phyloP scores from a whole-genome alignment of 1,284 basidiomycete genomes.

The Austropuccinia psidii region DNA sequence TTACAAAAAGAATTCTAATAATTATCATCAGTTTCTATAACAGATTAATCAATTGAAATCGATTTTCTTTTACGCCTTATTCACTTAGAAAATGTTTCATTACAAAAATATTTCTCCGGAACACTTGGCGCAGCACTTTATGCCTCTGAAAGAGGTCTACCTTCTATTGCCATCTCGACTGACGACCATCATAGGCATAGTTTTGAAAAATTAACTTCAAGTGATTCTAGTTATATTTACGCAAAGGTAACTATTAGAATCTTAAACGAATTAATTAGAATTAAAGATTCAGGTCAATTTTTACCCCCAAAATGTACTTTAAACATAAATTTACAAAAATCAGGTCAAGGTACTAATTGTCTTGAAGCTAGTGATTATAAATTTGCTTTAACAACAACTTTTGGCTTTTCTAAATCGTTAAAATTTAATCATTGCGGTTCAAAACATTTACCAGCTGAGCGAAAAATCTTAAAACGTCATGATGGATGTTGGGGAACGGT shows the following conservation, averaged over 20 bases:
- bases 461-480: background rate
- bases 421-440: constrained; percentile 10
- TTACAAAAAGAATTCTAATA: background rate
- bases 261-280: background rate
- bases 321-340: constrained; percentile 25
- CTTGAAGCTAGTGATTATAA: background rate
- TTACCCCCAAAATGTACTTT: constrained; percentile 1
- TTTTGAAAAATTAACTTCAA: background rate
- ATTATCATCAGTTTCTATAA: background rate
- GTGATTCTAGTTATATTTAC: constrained; percentile 16
- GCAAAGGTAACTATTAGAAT: constrained; percentile 12
- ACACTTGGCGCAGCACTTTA: constrained; percentile 19
- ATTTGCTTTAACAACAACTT: constrained; percentile 17
- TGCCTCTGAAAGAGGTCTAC: background rate
- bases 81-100: background rate
- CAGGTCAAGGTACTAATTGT: constrained; percentile 7
- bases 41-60: background rate
- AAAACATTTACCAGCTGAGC: background rate
- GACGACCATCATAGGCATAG: constrained; percentile 5
- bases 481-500: constrained; percentile 27
- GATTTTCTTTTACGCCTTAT: background rate
- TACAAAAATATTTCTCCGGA: constrained; percentile 26
- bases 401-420: background rate
- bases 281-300: background rate
- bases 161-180: constrained; percentile 22